These are phyloP conservation scores for Amanita muscaria DNA, from an alignment of 768 basidiomycete genomes.

Conservation along the genomic window DNA sequence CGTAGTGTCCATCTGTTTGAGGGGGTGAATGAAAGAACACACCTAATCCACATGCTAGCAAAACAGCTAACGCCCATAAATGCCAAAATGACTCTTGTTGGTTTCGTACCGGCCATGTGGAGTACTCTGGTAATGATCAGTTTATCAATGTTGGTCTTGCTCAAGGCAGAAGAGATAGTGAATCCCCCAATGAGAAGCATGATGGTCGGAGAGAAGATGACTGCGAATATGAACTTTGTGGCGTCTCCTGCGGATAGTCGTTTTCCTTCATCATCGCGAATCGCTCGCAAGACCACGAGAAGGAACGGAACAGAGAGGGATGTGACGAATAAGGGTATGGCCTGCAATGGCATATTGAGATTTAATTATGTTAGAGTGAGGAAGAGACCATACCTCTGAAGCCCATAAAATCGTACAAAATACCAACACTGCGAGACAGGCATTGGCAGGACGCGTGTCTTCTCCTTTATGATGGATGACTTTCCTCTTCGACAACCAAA, in stretches of 20 bases:
- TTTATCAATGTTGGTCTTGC: constrained; percentile 91
- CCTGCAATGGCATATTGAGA: constrained; percentile 36
- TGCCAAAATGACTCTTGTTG: constrained; percentile 78
- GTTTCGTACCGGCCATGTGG: constrained; percentile 81
- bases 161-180: constrained; percentile 92
- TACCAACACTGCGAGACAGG: constrained; percentile 81
- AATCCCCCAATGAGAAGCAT: constrained; percentile 98
- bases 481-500: constrained; percentile 50
- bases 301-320: constrained; percentile 74
- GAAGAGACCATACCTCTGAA: constrained; percentile 59
- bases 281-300: not conserved
- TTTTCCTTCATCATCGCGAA: too few relatives aligned
- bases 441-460: too few relatives aligned
- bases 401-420: constrained; percentile 96
- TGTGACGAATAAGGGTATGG: constrained; percentile 96
- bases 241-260: not conserved
- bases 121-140: constrained; percentile 87
- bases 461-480: too few relatives aligned
- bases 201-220: constrained; percentile 97
- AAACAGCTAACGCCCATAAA: constrained; percentile 98
- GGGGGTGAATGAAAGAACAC: not conserved
- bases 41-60: constrained; percentile 99
- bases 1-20: too few relatives aligned
- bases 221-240: constrained; percentile 71
- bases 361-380: not conserved